Evolutionary conservation across 306 rosid species (phyloP), one percentile per base, ranked within the genome.

Genomic region (Dalbergia cochinchinensis): DNA sequence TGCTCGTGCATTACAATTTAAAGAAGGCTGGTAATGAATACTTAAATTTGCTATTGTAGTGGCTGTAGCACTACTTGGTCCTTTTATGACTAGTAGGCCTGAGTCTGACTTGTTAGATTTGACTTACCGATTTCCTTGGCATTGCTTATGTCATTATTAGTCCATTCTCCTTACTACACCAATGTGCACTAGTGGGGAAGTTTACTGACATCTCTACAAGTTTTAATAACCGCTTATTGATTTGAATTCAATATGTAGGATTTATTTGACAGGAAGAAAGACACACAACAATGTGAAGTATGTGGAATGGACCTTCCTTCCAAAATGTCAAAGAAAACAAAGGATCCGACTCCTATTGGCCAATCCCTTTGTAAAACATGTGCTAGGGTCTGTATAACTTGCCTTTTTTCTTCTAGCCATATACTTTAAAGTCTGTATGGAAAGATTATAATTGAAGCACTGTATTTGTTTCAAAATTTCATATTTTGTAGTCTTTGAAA

Each of bases 331-430:
- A 93, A 89, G 87, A 93, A 86, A 86, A 73, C 77, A 33, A 91
- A 86, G 81, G 82, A 73, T 85, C 81, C 82, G 33, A 66, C 83
- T 65, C 88, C 88, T 34, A 85, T 87, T 74, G 89, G 88, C 16
- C 96, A 88, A 61, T 81, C 85, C 69, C 84, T 93, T 7, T 96
- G 99, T 82, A 96, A 85, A 89, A 79, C 88, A 53, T 96, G 99
- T 86, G 91, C 93, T 12, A 91, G 93, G 98, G 94, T 96, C 82
- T 47, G 92, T 89, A 76, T 76, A 15, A 68, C 69, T 58, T 86
- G 61, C 87, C 64, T 64, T 82, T 72, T 60, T 76, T 83, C 70
- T 81, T 59, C 78, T n/a, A 37, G 59, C 33, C 42, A 18, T 53
- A 59, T 53, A 60, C 69, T 47, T 80, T 65, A 33, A 61, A 72